Conservation (phyloP, 2,329 filamentous ascomycete species). For the Colletotrichum chrysophilum region DNA sequence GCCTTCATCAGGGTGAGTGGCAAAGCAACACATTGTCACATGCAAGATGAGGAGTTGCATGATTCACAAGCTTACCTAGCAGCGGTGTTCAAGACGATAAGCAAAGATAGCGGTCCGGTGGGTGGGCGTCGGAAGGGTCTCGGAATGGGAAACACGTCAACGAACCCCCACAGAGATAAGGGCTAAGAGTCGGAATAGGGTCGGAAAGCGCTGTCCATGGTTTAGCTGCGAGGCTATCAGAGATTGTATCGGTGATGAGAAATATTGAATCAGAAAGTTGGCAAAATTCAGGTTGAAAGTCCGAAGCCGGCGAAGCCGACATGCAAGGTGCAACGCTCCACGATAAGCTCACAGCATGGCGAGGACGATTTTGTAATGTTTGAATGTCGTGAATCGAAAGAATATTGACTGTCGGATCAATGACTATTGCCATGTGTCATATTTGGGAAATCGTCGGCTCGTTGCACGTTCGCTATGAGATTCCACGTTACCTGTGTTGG, state of each 20-base stretch:
- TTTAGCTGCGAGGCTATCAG: not conserved
- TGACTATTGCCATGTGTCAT: not conserved
- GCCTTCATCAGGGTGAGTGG: not conserved
- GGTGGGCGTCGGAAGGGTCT: not conserved
- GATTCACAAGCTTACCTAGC: not conserved
- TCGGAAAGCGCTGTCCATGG: not conserved
- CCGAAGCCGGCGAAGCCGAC: not conserved
- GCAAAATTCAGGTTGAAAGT: not conserved
- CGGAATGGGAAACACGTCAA: not conserved
- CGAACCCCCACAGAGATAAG: constrained; percentile 7
- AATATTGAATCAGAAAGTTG: not conserved
- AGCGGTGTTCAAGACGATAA: not conserved
- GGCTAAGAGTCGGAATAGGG: not conserved
- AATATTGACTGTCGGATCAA: not conserved
- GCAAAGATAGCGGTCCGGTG: not conserved
- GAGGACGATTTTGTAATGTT: not conserved
- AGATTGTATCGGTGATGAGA: too few relatives aligned
- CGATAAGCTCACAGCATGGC: not conserved
- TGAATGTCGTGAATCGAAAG: not conserved
- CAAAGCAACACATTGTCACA: not conserved
- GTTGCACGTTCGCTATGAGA: not conserved
- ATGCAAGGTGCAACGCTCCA: not conserved
- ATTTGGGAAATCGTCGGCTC: not conserved
- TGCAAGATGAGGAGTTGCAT: not conserved
- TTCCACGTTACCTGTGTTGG: not conserved